Evolutionary conservation across 1,284 basidiomycete genomes (phyloP).

Genomic region (Austroboletus niveus): DNA sequence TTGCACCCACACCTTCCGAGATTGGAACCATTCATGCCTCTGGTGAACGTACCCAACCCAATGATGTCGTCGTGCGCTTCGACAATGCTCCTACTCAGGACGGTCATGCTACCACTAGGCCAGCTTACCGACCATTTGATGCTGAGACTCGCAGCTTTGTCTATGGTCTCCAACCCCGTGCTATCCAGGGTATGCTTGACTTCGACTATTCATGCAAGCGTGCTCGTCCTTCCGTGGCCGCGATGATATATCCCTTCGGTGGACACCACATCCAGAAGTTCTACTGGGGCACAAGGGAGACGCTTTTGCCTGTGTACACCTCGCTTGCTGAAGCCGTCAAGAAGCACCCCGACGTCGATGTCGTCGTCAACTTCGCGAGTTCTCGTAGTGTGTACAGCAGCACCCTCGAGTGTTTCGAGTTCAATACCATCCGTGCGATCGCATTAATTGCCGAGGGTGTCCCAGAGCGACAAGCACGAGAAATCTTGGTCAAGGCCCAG

Average conservation of each 20-base stretch:
- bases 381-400: conserved; percentile 94
- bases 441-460: conserved; percentile 99
- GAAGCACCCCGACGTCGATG: conserved; percentile 97
- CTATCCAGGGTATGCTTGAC: conserved; percentile 99
- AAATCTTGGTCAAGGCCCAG: conserved; percentile 90
- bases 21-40: conserved; percentile 79
- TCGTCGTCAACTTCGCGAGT: conserved; percentile 98
- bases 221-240: conserved; percentile 89
- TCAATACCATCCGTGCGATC: conserved; percentile 69
- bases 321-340: conserved; percentile 87
- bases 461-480: conserved; percentile 94
- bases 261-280: conserved; percentile 99
- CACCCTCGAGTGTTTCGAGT: conserved; percentile 86
- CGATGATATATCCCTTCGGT: conserved; percentile 99
- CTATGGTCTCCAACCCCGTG: conserved; percentile 97
- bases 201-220: conserved; percentile 99
- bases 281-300: conserved; percentile 99
- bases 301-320: conserved; percentile 96
- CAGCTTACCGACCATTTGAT: conserved; percentile 89
- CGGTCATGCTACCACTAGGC: conserved; percentile 46
- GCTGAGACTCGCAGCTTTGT: conserved; percentile 92
- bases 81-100: conserved; percentile 43
- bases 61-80: conserved; percentile 91
- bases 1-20: conserved; percentile 36
- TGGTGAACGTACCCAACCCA: conserved; percentile 80